These are phyloP conservation scores for Bacterosira constricta DNA, from an alignment of 108 stramenopile genomes.

Conservation along the genomic window DNA sequence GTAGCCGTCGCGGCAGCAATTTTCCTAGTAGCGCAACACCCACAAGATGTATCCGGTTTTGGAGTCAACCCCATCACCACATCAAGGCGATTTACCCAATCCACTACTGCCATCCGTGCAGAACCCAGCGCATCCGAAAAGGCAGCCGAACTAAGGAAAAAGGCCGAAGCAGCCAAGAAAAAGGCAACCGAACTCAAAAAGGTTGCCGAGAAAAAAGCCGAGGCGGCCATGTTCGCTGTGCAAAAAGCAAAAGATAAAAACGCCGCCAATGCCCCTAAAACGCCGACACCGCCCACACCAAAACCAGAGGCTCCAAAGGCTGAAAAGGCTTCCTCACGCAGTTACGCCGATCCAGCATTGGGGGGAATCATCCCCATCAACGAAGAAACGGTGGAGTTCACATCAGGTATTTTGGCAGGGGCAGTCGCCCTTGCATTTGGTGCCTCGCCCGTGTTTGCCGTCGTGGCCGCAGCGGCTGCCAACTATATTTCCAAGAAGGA, in stretches of 20 bases:
- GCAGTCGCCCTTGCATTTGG: conserved; percentile 33
- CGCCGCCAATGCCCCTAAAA: conserved; percentile 1
- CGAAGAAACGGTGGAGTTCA: conserved; percentile 48
- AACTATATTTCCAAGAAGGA: conserved; percentile 53
- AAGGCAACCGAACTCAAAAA: conserved; percentile 40
- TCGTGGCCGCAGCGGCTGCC: conserved; percentile 46
- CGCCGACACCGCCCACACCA: neutral
- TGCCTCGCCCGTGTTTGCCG: conserved; percentile 30
- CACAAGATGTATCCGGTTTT: conserved; percentile 30
- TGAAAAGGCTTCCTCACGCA: conserved; percentile 13
- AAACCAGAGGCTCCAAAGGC: neutral
- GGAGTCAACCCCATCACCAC: conserved; percentile 7
- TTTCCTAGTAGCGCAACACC: neutral
- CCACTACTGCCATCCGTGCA: neutral
- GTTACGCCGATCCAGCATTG: neutral
- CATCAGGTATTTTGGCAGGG: conserved; percentile 46
- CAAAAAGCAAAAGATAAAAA: conserved; percentile 27
- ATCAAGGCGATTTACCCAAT: neutral
- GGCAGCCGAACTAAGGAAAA: conserved; percentile 29
- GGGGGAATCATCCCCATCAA: conserved; percentile 50
- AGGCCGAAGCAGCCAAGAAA: conserved; percentile 46
- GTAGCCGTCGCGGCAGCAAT: conserved; percentile 21
- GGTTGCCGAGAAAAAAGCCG: conserved; percentile 44
- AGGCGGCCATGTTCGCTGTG: conserved; percentile 40
- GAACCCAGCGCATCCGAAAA: conserved; percentile 36